Evolutionary conservation across 371 early-diverging fungal species (phyloP), one percentile per base, ranked within the genome.

Genomic region (Mucor saturninus): DNA sequence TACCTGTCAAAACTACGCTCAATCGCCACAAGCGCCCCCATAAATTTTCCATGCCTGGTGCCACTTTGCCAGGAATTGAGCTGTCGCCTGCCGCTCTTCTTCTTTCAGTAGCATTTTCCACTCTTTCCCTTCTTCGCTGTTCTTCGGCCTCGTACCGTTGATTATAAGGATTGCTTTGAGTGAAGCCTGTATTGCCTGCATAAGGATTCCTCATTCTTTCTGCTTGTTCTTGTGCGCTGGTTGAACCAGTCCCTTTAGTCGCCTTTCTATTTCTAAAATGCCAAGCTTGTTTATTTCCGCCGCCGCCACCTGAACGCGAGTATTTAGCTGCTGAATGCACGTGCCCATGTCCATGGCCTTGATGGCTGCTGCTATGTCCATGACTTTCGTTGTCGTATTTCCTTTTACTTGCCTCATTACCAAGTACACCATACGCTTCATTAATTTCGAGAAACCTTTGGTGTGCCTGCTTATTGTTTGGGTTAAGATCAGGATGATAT

Each of bases 401-500:
- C n/a, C 77, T 75, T 42, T 95, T 77, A 49, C 76, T 87, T 2
- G 76, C 73, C 26, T 90, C 95, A 70, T 93, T 85, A 37, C 88
- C 83, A 13, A 97, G 80, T 0, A 89, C 71, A 4, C 91, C 88
- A 81, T 97, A 95, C 0, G 97, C 95, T 69, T 95, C 93, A 65
- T 85, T 92, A 57, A 95, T 87, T 54, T 88, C 77, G 11, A 95
- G 68, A 67, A 97, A 97, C 58, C 76, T 74, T 6, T 72, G 51
- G 61, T 90, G 89, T 2, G 89, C 88, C 38, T 77, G 78, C 26
- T 88, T 83, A 64, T 91, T 83, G 3, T 85, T 84, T 2, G 83
- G 87, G 71, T 91, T 93, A 42, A 83, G 75, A 68, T 96, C 97
- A 1, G 97, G 97, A 69, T 95, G 95, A 82, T 91, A 93, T 62